phyloP scores from a whole-genome alignment of 768 basidiomycete genomes.

The Filobasidium floriforme region DNA sequence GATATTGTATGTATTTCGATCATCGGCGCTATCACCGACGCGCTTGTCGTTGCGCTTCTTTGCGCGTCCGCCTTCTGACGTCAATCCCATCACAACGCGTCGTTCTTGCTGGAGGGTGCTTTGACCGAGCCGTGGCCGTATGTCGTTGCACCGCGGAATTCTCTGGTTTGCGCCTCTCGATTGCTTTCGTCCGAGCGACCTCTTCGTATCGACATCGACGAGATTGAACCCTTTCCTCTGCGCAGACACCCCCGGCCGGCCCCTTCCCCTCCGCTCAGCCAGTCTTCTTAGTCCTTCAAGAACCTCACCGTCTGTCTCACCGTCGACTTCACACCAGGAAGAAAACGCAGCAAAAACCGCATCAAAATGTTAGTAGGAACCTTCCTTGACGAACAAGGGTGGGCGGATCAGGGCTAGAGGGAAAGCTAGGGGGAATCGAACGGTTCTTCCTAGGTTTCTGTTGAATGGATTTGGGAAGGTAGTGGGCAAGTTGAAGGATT shows the following conservation, averaged over 20 bases:
- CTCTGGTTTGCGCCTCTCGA: background rate
- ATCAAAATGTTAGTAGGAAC: background rate
- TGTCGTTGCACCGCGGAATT: background rate
- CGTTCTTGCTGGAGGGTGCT: too few relatives aligned
- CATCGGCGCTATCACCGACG: background rate
- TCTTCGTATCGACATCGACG: background rate
- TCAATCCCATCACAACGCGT: too few relatives aligned
- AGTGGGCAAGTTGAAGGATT: background rate
- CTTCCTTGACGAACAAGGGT: too few relatives aligned
- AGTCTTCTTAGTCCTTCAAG: slow-evolving; percentile 1
- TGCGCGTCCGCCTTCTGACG: background rate
- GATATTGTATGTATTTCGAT: too few relatives aligned
- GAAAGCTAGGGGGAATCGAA: too few relatives aligned
- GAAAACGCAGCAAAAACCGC: slow-evolving; percentile 1
- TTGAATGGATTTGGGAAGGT: too few relatives aligned
- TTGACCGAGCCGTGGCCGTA: too few relatives aligned
- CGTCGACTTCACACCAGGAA: slow-evolving; percentile 1
- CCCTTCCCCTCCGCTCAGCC: background rate
- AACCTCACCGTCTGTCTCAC: slow-evolving; percentile 1
- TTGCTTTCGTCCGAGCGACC: background rate
- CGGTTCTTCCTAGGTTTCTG: too few relatives aligned
- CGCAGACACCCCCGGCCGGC: background rate
- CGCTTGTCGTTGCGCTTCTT: background rate
- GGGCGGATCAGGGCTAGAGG: too few relatives aligned
- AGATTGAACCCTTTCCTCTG: background rate